Evolutionary conservation across 805 yeast species (phyloP).

Genomic region (Ogataea salicorniae): DNA sequence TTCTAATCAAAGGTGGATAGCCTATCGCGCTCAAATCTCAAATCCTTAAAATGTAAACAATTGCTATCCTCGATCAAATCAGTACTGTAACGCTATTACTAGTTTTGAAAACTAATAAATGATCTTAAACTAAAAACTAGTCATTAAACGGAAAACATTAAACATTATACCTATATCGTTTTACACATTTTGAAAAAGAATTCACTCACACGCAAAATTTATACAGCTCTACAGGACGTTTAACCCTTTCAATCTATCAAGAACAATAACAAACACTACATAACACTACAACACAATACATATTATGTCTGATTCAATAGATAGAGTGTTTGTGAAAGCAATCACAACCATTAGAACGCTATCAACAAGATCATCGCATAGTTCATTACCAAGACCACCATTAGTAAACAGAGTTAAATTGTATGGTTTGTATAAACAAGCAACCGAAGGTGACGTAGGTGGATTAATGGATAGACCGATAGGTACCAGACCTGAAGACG

Average conservation of each 20-base stretch:
- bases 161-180: no score
- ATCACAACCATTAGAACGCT: slow-evolving; percentile 72
- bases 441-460: slow-evolving; percentile 80
- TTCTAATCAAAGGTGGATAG: no score
- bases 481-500: slow-evolving; percentile 57
- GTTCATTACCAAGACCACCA: slow-evolving; percentile 72
- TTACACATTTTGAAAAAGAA: no score
- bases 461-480: slow-evolving; percentile 62
- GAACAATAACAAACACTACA: not conserved
- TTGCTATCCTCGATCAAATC: no score
- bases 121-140: no score
- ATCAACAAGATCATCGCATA: slow-evolving; percentile 57
- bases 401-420: slow-evolving; percentile 60
- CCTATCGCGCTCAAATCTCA: no score
- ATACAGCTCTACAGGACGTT: no score
- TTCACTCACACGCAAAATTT: no score
- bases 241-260: not conserved
- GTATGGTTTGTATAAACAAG: slow-evolving; percentile 83
- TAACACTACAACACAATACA: not conserved
- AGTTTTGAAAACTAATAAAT: no score
- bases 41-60: no score
- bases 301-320: slow-evolving; percentile 51
- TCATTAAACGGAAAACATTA: no score
- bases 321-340: slow-evolving; percentile 78
- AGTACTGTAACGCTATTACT: no score